Evolutionary conservation across 805 yeast species (phyloP), one percentile per base, ranked within the genome.

Genomic region (Saccharomycopsis sp.): DNA sequence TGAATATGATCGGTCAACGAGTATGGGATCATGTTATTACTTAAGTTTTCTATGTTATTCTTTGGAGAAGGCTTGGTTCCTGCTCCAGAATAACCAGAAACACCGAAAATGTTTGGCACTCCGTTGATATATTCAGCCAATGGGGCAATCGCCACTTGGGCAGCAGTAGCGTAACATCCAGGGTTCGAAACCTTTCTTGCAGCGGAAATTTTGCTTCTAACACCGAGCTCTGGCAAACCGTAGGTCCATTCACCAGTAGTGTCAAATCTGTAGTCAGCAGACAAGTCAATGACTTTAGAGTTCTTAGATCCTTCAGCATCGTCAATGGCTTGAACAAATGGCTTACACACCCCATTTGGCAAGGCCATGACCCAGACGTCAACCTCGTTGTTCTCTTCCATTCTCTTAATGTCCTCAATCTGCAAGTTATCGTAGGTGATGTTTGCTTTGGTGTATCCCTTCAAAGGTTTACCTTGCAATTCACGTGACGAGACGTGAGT

Each of bases 281-380:
- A 87, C 60, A 94, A 77, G 70, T 94, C 99, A 62, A 94, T 79
- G 59, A 94, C 90, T 68, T 91, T 94, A 17, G 88, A 85, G 52
- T 83, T 78, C 54, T 68, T 66, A 35, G 54, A 17, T 2, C 53
- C 12, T n/a, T 70, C 68, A 29, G 85, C 87, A 20, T 84, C 77
- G 64, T 85, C 89, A 65, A 88, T 87, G 24, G 93, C 90, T 19
- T 85, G 85, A 47, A 88, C 94, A 70, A 88, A 87, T 57, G 91
- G 94, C 69, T 85, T 84, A 69, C 98, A 94, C 44, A 94, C 97
- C 54, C 97, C 97, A 71, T 94, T 94, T 63, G 99, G 99, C 67
- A 94, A 80, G 1, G 99, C 99, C 99, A 96, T 94, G 25, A 96
- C 96, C 99, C 99, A 94, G 56, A 92, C 86, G 68, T 94, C 99